Conservation (phyloP, 257 asterid species). For the Solanum arcanum region DNA sequence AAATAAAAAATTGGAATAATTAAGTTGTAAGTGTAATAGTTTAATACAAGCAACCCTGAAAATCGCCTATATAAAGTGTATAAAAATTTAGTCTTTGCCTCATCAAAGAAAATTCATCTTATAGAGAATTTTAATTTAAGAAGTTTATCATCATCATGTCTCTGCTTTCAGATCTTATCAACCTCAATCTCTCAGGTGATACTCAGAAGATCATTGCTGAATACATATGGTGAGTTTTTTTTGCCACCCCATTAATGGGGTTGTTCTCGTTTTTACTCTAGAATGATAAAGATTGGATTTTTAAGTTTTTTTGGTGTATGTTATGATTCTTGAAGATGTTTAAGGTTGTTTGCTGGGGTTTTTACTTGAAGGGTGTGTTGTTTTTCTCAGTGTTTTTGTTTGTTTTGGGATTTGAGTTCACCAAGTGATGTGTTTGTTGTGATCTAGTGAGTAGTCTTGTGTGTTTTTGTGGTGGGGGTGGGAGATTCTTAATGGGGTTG, state of each 20-base stretch:
- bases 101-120: background rate
- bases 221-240: constrained; percentile 50
- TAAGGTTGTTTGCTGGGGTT: background rate
- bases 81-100: background rate
- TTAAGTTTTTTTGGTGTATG: background rate
- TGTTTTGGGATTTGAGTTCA: background rate
- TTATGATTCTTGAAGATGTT: background rate
- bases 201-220: constrained; percentile 58
- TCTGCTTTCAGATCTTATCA: constrained; percentile 45
- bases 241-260: background rate
- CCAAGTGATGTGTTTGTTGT: background rate
- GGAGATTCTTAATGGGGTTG: background rate
- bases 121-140: background rate
- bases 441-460: background rate
- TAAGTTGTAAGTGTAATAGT: background rate
- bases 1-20: background rate
- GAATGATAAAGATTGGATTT: background rate
- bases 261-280: background rate
- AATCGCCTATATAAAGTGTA: background rate
- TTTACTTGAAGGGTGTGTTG: background rate
- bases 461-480: background rate
- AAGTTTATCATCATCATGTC: constrained; percentile 23
- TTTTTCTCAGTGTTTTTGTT: background rate
- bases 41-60: background rate
- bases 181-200: constrained; percentile 45